phyloP scores from a whole-genome alignment of 116 monocot genomes.

The Iris pallida region DNA sequence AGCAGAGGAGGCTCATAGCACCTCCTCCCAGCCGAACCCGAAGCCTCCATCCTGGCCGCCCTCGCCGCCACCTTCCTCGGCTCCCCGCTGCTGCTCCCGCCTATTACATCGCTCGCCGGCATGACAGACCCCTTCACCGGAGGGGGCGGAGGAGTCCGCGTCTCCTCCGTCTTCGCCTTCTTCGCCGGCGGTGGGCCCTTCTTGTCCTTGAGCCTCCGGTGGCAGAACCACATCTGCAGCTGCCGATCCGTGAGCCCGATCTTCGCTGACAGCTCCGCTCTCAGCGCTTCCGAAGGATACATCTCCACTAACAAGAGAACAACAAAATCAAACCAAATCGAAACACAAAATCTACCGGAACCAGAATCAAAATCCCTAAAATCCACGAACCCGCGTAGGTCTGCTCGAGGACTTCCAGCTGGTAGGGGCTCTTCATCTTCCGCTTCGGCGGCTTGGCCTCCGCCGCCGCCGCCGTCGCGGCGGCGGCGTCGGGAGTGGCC shows the following conservation, averaged over 20 bases:
- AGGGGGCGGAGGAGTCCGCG: neutral
- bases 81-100: conserved; percentile 18
- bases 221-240: conserved; percentile 99
- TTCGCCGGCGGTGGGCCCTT: conserved; percentile 36
- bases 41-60: conserved; percentile 8
- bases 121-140: conserved; percentile 6
- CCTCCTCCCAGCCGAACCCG: conserved; percentile 32
- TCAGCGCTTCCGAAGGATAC: conserved; percentile 70
- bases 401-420: conserved; percentile 89
- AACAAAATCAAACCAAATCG: conserved; percentile 9
- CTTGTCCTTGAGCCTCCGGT: conserved; percentile 85
- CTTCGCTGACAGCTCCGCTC: conserved; percentile 85
- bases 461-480: conserved; percentile 8
- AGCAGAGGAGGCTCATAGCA: conserved; percentile 46
- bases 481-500: conserved; percentile 26
- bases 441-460: conserved; percentile 58
- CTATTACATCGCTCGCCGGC: conserved; percentile 14
- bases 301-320: conserved; percentile 46
- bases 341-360: neutral
- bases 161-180: conserved; percentile 39
- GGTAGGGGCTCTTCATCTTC: conserved; percentile 97
- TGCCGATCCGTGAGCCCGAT: conserved; percentile 81
- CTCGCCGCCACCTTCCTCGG: conserved; percentile 32
- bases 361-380: neutral
- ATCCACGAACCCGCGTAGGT: conserved; percentile 64